Conservation (phyloP, 1,284 basidiomycete genomes). For the Hemileia vastatrix region DNA sequence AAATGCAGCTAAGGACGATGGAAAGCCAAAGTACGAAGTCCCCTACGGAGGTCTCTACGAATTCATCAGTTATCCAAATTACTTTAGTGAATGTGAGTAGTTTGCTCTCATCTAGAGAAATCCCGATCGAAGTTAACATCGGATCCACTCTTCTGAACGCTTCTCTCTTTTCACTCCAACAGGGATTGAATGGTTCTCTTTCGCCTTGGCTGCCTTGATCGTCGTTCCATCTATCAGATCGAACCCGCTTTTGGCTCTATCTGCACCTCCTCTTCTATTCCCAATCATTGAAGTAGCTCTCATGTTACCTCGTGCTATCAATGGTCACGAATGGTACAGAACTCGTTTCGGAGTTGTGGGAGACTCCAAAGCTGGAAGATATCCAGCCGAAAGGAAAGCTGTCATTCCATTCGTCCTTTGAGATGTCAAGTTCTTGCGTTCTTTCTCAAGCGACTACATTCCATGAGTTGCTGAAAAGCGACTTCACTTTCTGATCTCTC, state of each 20-base stretch:
- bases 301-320: conserved; percentile 40
- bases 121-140: background rate
- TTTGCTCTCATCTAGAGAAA: background rate
- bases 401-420: conserved; percentile 29
- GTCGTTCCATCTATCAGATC: conserved; percentile 22
- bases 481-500: too few species aligned
- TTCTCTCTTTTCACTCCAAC: background rate
- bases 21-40: conserved; percentile 60
- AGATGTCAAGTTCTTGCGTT: too few species aligned
- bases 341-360: conserved; percentile 32
- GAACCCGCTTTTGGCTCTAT: conserved; percentile 12
- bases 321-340: conserved; percentile 41
- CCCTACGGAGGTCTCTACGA: conserved; percentile 69
- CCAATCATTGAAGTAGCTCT: conserved; percentile 35
- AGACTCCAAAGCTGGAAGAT: conserved; percentile 27
- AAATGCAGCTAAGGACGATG: conserved; percentile 38
- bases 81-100: conserved; percentile 74
- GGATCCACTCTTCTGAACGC: background rate
- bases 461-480: too few species aligned
- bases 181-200: conserved; percentile 43
- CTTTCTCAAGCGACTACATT: too few species aligned
- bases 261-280: conserved; percentile 38
- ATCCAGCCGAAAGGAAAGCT: conserved; percentile 35
- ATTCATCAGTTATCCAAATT: conserved; percentile 82
- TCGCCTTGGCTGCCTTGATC: conserved; percentile 33